Conservation (phyloP, 495 filamentous ascomycete genomes). For the Antarctomyces pellizariae region DNA sequence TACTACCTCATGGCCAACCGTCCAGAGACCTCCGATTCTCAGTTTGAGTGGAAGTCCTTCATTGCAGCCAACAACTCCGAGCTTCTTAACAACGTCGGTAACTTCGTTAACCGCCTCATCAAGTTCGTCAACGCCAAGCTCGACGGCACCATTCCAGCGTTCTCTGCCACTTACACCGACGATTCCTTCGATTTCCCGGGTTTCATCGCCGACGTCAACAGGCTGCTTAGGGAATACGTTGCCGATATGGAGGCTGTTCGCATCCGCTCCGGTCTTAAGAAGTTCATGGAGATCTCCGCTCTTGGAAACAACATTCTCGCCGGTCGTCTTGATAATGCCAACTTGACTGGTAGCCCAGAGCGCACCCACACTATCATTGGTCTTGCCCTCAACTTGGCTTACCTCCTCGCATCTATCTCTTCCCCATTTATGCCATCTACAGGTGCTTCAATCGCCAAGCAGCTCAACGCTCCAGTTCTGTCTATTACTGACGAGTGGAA, state of each 20-base stretch:
- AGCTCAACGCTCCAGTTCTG: conserved; percentile 40
- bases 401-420: conserved; percentile 53
- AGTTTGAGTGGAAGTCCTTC: conserved; percentile 78
- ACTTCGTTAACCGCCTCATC: conserved; percentile 81
- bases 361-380: conserved; percentile 55
- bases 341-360: conserved; percentile 47
- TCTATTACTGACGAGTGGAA: conserved; percentile 53
- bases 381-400: conserved; percentile 56
- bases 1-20: conserved; percentile 80
- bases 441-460: conserved; percentile 44
- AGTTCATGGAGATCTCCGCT: conserved; percentile 43
- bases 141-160: conserved; percentile 47
- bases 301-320: conserved; percentile 68
- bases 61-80: conserved; percentile 75
- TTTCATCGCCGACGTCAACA: conserved; percentile 30
- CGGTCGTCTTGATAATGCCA: conserved; percentile 62
- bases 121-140: conserved; percentile 71
- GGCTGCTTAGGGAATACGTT: conserved; percentile 41
- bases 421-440: conserved; percentile 73
- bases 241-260: conserved; percentile 50
- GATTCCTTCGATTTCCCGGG: conserved; percentile 18
- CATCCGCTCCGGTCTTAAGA: conserved; percentile 48
- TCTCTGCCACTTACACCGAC: conserved; percentile 28
- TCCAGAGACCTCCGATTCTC: conserved; percentile 70
- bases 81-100: conserved; percentile 73